Percentiles rank a stretch among this genome's conserved stretches.
Conservation (phyloP, 805 yeast species). For the Candida railenensis region DNA sequence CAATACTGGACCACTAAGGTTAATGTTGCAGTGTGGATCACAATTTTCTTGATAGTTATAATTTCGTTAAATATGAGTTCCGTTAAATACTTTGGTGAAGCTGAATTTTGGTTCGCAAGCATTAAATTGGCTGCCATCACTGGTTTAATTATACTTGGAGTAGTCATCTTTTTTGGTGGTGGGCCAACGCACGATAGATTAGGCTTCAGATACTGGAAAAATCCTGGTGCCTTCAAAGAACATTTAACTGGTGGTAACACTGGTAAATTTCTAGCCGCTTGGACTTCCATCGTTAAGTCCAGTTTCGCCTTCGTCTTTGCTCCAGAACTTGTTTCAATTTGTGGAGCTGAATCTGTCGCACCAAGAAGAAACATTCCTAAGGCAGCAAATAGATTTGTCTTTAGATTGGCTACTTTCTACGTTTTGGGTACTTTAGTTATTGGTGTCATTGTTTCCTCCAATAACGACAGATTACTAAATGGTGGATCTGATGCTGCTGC, state of each 20-base stretch:
- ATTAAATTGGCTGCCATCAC: conserved; percentile 22
- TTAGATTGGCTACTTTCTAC: conserved; percentile 28
- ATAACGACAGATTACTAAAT: conserved; percentile 28
- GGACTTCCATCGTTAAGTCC: conserved; percentile 57
- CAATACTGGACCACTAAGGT: conserved; percentile 42
- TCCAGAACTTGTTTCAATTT: conserved; percentile 31
- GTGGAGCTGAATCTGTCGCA: conserved; percentile 32
- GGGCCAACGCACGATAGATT: conserved; percentile 19
- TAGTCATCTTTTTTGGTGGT: conserved; percentile 26
- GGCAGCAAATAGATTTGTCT: conserved; percentile 29
- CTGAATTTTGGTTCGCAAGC: conserved; percentile 25
- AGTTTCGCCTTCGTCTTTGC: conserved; percentile 55
- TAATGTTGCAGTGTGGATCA: conserved; percentile 46
- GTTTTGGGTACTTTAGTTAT: conserved; percentile 28
- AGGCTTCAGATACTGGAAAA: conserved; percentile 41
- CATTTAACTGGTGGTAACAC: conserved; percentile 18
- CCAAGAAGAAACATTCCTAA: conserved; percentile 31
- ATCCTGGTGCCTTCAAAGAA: conserved; percentile 32
- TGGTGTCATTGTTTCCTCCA: conserved; percentile 31
- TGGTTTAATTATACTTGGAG: conserved; percentile 19
- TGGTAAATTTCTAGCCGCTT: conserved; percentile 26
- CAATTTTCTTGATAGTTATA: conserved; percentile 38
- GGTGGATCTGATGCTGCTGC: conserved; percentile 28
- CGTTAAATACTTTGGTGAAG: conserved; percentile 34
- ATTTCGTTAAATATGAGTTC: conserved; percentile 33